These are phyloP conservation scores for Acer campestre DNA, from an alignment of 345 rosid species.

Conservation along the genomic window DNA sequence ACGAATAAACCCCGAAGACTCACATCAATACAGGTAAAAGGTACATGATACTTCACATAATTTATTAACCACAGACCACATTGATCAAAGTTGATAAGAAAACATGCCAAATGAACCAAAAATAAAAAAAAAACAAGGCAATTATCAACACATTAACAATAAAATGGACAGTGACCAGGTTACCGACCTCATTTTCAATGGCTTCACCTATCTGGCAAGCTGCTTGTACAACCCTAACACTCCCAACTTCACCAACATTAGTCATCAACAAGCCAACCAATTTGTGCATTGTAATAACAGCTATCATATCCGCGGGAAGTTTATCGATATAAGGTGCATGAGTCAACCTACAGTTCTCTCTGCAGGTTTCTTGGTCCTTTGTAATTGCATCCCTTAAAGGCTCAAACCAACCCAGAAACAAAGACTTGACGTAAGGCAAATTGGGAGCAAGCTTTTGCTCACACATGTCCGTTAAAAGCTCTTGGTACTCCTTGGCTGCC, in stretches of 20 bases:
- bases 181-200: slow-evolving; percentile 83
- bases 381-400: slow-evolving; percentile 79
- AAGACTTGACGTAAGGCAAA: slow-evolving; percentile 80
- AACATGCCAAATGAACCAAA: background rate
- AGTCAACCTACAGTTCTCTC: slow-evolving; percentile 35
- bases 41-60: too few relatives aligned
- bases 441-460: slow-evolving; percentile 96
- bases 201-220: slow-evolving; percentile 89
- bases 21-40: too few relatives aligned
- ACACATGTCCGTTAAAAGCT: slow-evolving; percentile 84
- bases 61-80: too few relatives aligned
- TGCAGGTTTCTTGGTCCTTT: slow-evolving; percentile 64
- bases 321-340: slow-evolving; percentile 54
- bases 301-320: slow-evolving; percentile 88
- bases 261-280: slow-evolving; percentile 87
- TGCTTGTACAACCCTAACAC: slow-evolving; percentile 72
- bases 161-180: background rate
- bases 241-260: slow-evolving; percentile 54
- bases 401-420: slow-evolving; percentile 96
- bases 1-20: too few relatives aligned
- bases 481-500: slow-evolving; percentile 86
- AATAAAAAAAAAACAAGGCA: slow-evolving; percentile 2
- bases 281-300: slow-evolving; percentile 93
- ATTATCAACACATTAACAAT: background rate
- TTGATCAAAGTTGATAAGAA: too few relatives aligned